Conservation (phyloP, 192 early-diverging fungal genomes). For the Coemansia sp. region DNA sequence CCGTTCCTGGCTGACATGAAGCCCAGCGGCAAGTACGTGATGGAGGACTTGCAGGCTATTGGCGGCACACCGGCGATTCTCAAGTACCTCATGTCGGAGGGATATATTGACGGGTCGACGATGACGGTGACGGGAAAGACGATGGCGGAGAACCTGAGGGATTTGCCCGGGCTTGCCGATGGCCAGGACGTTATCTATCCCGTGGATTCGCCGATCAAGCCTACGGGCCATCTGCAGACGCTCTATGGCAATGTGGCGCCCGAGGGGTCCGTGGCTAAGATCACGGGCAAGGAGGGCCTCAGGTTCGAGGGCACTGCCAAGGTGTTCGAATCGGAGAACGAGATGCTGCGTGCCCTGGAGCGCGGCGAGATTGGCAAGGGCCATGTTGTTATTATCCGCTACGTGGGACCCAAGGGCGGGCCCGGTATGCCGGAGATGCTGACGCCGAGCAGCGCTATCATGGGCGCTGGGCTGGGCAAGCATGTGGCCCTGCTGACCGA, state of each 20-base stretch:
- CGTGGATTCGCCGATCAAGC: constrained; percentile 84
- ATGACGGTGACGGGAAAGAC: constrained; percentile 99
- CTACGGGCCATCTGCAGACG: constrained; percentile 92
- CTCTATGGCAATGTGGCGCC: constrained; percentile 93
- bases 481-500: constrained; percentile 97
- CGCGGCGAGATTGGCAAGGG: constrained; percentile 87
- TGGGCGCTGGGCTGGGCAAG: constrained; percentile 98
- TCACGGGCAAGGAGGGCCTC: constrained; percentile 99
- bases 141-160: constrained; percentile 84
- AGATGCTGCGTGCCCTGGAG: constrained; percentile 88
- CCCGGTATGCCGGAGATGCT: constrained; percentile 99
- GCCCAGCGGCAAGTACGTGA: constrained; percentile 97
- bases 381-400: constrained; percentile 90
- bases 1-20: constrained; percentile 98
- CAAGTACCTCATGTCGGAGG: constrained; percentile 88
- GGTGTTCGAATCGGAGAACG: constrained; percentile 90
- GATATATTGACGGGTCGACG: constrained; percentile 79
- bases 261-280: constrained; percentile 96
- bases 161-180: constrained; percentile 66
- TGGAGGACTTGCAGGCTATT: constrained; percentile 91
- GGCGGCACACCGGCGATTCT: constrained; percentile 95
- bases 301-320: constrained; percentile 82
- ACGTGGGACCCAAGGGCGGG: constrained; percentile 97
- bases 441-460: constrained; percentile 95
- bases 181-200: constrained; percentile 88